Conservation (phyloP, 1,139 yeast species). For the Candida labiduridarum region DNA sequence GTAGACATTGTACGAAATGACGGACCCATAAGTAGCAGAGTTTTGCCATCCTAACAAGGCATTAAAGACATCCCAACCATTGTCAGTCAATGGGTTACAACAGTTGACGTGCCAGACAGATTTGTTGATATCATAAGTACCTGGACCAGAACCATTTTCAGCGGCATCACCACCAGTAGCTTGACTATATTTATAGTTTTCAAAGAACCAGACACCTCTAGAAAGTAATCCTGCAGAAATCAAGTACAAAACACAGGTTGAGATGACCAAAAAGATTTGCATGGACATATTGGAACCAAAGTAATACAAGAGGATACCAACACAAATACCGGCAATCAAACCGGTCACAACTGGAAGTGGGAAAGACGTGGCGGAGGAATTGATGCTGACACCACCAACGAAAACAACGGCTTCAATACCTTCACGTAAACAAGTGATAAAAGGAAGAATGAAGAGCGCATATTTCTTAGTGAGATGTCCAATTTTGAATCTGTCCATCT, state of each 20-base stretch:
- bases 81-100: constrained; percentile 85
- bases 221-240: constrained; percentile 89
- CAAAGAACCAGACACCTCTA: constrained; percentile 87
- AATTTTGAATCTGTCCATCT: constrained; percentile 34
- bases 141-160: constrained; percentile 89
- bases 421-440: constrained; percentile 83
- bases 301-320: constrained; percentile 70
- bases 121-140: constrained; percentile 75
- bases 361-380: constrained; percentile 74
- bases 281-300: constrained; percentile 77
- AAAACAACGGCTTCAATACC: constrained; percentile 92
- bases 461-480: constrained; percentile 57
- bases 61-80: constrained; percentile 93
- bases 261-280: constrained; percentile 76
- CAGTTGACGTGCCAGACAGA: constrained; percentile 94
- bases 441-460: constrained; percentile 77
- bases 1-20: constrained; percentile 78
- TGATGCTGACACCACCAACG: constrained; percentile 87
- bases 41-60: constrained; percentile 38
- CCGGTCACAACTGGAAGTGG: constrained; percentile 86
- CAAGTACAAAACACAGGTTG: constrained; percentile 81
- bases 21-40: constrained; percentile 82
- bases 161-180: constrained; percentile 87
- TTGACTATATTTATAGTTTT: constrained; percentile 61
- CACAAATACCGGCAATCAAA: constrained; percentile 66